Conservation (phyloP, 208 protist genomes). For the Porcisia deanei region DNA sequence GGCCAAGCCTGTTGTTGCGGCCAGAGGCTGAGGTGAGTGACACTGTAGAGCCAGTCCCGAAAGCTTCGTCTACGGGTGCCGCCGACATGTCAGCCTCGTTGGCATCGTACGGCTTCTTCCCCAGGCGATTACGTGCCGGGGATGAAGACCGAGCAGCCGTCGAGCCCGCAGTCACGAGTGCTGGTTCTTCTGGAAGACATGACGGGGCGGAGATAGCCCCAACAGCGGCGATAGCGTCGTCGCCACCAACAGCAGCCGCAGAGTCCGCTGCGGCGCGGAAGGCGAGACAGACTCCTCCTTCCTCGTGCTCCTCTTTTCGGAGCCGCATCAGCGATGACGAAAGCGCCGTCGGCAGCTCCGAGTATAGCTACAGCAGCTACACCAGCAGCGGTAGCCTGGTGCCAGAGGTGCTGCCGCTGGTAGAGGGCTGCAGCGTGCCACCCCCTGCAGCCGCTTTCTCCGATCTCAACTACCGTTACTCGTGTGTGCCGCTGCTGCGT, state of each 20-base stretch:
- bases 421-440: slow-evolving; percentile 44
- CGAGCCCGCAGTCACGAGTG: background rate
- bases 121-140: slow-evolving; percentile 8
- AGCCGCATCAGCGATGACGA: slow-evolving; percentile 29
- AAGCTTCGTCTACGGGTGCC: background rate
- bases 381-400: slow-evolving; percentile 29
- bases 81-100: slow-evolving; percentile 6
- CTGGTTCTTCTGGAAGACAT: background rate
- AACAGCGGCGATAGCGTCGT: background rate
- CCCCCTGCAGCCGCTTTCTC: slow-evolving; percentile 50
- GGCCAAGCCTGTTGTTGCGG: background rate
- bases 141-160: background rate
- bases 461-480: slow-evolving; percentile 54
- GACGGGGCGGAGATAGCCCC: background rate
- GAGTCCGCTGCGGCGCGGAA: background rate
- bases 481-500: slow-evolving; percentile 34
- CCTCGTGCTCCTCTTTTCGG: slow-evolving; percentile 33
- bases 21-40: slow-evolving; percentile 8
- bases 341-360: slow-evolving; percentile 30
- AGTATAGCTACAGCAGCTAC: slow-evolving; percentile 28
- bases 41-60: slow-evolving; percentile 1
- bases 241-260: background rate
- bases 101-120: slow-evolving; percentile 15
- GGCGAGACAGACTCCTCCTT: slow-evolving; percentile 4
- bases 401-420: slow-evolving; percentile 45